Evolutionary conservation across 75 land plant species (phyloP), one percentile per base, ranked within the genome.

Genomic region (Selaginella moellendorffii): DNA sequence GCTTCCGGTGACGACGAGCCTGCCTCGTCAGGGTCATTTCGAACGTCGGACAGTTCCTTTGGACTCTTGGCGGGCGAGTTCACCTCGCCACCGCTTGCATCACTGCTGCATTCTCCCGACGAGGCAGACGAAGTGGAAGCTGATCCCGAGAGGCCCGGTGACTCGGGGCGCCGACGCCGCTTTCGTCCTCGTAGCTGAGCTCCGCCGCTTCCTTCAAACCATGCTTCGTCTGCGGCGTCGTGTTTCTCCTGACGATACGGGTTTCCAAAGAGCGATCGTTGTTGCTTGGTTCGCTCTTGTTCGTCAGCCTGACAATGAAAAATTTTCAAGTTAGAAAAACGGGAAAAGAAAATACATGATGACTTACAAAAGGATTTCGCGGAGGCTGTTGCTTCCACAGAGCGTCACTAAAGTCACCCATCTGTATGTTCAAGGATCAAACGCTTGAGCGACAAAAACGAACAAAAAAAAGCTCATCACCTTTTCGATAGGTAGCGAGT

Each of bases 361-460:
- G 52, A 28, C 74, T 71, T 65, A 71, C 74, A 66, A 66, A 71
- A 20, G 74, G 74, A 54, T 71, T 71, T 20, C 74, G 61, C 12
- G 74, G 74, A 29, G 69, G 69, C 23, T 71, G 74, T 58, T 71
- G 74, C 71, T 71, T 71, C 30, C 54, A 30, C 18, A 71, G 68
- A 19, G 74, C 74, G 58, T 71, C 74, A 28, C 65, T 71, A 59
- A 71, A 71, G 56, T 71, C 74, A 27, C 74, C 74, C 74, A 71
- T 71, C 74, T 71, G 71, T 14, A 67, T 10, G n/a, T 59, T n/a
- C 64, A 63, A 24, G 64, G 8, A 24, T 9, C 10, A 63, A 63
- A 63, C 10, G 23, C 28, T 31, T 24, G 2, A 25, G 52, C 20
- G 2, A 61, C 5, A 24, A 1, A 18, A 61, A 61, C 29, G 1